These are phyloP conservation scores for Podila epigama DNA, from an alignment of 192 early-diverging fungal species.

Conservation along the genomic window DNA sequence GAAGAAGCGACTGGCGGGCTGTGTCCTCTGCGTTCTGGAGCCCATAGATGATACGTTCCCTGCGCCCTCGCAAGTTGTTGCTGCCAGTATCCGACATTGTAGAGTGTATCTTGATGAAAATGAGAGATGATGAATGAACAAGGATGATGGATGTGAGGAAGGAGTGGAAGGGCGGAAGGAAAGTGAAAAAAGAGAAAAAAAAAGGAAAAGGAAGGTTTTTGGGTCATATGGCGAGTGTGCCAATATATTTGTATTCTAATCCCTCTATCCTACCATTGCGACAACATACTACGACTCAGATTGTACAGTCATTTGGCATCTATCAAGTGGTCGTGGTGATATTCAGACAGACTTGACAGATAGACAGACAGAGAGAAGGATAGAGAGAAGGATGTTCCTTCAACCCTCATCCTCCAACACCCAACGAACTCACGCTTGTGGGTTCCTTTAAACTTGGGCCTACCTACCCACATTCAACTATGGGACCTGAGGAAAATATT, in stretches of 20 bases:
- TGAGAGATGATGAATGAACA: not conserved
- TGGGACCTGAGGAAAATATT: not conserved
- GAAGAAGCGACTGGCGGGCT: slow-evolving; percentile 18
- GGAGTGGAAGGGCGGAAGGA: not conserved
- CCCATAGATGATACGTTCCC: slow-evolving; percentile 21
- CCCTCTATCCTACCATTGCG: too few species aligned
- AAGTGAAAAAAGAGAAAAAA: not conserved
- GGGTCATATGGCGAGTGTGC: not conserved
- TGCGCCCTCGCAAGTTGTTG: not conserved
- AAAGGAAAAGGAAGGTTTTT: not conserved
- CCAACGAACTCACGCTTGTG: too few species aligned
- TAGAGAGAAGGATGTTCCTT: too few species aligned
- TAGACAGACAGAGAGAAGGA: too few species aligned
- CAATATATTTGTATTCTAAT: not conserved
- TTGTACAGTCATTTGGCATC: too few species aligned
- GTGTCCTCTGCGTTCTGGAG: slow-evolving; percentile 27
- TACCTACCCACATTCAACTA: too few species aligned
- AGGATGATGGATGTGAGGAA: not conserved
- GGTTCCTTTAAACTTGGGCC: too few species aligned
- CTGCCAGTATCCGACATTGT: not conserved
- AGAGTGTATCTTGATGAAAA: not conserved
- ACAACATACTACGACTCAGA: too few species aligned
- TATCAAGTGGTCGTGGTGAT: too few species aligned
- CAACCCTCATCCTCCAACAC: too few species aligned
- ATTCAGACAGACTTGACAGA: too few species aligned